These are phyloP conservation scores for Termitomyces heimii DNA, from an alignment of 768 basidiomycete species.

Conservation along the genomic window DNA sequence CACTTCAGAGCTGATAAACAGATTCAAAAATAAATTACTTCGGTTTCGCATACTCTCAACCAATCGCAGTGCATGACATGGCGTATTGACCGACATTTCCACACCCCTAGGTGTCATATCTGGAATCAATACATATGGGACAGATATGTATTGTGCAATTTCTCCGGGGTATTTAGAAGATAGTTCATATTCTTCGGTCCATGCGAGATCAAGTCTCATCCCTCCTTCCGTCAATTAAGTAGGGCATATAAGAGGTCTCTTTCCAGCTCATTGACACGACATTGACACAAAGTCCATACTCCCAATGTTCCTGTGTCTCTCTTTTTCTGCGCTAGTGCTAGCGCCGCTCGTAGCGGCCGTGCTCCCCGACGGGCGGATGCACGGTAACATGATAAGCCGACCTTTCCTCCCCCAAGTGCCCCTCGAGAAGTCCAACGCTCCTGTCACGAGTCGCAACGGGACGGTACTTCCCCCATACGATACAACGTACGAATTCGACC, in stretches of 20 bases:
- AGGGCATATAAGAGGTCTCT: not conserved
- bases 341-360: constrained; percentile 16
- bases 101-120: not conserved
- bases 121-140: not conserved
- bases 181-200: not conserved
- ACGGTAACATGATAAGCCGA: constrained; percentile 33
- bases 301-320: not conserved
- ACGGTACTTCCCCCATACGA: constrained; percentile 37
- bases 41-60: not conserved
- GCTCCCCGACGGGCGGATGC: constrained; percentile 30
- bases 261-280: not conserved
- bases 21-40: not conserved
- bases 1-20: not conserved
- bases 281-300: not conserved
- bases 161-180: not conserved
- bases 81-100: not conserved
- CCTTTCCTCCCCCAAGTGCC: constrained; percentile 29
- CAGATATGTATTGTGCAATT: not conserved
- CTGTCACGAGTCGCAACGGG: constrained; percentile 38
- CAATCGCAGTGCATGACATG: not conserved
- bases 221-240: not conserved
- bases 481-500: constrained; percentile 49
- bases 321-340: constrained; percentile 9
- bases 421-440: constrained; percentile 16
- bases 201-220: not conserved